Conservation (phyloP, 1,284 basidiomycete genomes). For the Cryptococcus sp. region DNA sequence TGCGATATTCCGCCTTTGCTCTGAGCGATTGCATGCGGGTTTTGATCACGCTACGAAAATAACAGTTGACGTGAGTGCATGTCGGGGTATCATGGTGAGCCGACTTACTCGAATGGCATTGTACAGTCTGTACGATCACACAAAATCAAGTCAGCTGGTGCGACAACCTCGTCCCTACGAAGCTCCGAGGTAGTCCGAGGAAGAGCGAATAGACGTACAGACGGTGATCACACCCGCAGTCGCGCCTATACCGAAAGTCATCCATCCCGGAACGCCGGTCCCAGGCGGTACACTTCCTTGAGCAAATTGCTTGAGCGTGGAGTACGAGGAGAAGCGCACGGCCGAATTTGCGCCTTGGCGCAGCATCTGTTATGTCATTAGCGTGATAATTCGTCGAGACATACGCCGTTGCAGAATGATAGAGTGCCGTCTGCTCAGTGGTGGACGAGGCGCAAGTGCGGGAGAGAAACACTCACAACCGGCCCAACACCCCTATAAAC, state of each 20-base stretch:
- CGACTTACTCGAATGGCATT: slow-evolving; percentile 84
- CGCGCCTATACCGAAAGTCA: slow-evolving; percentile 93
- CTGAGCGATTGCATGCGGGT: slow-evolving; percentile 94
- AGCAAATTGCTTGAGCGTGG: slow-evolving; percentile 87
- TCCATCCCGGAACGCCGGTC: slow-evolving; percentile 76
- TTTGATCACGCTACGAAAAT: slow-evolving; percentile 78
- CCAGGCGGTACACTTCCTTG: slow-evolving; percentile 81
- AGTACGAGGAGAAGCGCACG: slow-evolving; percentile 94
- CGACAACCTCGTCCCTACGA: too few species aligned
- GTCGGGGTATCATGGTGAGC: slow-evolving; percentile 1
- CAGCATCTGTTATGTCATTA: slow-evolving; percentile 71
- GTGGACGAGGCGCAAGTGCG: too few species aligned
- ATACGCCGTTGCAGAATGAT: neutral
- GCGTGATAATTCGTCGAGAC: too few species aligned
- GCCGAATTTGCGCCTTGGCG: slow-evolving; percentile 97
- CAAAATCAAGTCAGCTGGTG: too few species aligned
- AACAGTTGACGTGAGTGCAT: neutral
- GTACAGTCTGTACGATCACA: slow-evolving; percentile 56
- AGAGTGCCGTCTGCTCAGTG: neutral
- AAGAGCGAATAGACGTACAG: slow-evolving; percentile 58
- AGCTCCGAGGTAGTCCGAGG: too few species aligned
- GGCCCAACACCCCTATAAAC: slow-evolving; percentile 93
- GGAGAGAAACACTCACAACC: slow-evolving; percentile 63
- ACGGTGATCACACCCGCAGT: slow-evolving; percentile 93
- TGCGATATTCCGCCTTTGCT: slow-evolving; percentile 79